phyloP scores from a whole-genome alignment of 352 stramenopile genomes.

The Pythium sukuiense region DNA sequence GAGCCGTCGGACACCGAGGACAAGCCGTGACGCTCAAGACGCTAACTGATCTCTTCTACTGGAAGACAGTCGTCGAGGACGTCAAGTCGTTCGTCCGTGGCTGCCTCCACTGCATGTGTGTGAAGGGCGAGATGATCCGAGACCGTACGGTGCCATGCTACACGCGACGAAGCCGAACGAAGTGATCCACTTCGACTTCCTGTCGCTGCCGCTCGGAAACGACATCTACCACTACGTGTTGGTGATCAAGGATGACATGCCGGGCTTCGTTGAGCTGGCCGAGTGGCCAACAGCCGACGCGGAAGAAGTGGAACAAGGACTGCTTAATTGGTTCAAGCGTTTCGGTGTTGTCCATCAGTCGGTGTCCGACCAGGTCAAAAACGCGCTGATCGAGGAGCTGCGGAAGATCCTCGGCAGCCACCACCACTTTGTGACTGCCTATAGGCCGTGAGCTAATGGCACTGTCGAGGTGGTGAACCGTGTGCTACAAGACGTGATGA shows the following conservation, averaged over 20 bases:
- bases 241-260: slow-evolving; percentile 35
- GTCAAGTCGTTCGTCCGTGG: slow-evolving; percentile 17
- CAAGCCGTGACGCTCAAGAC: slow-evolving; percentile 18
- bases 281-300: slow-evolving; percentile 8
- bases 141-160: slow-evolving; percentile 26
- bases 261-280: slow-evolving; percentile 28
- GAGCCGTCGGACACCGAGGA: slow-evolving; percentile 11
- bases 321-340: too few species aligned
- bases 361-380: too few species aligned
- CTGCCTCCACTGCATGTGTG: slow-evolving; percentile 28
- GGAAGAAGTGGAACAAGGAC: too few species aligned
- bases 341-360: too few species aligned
- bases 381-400: too few species aligned
- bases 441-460: too few species aligned
- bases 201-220: slow-evolving; percentile 20
- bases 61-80: slow-evolving; percentile 13
- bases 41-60: slow-evolving; percentile 20
- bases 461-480: too few species aligned
- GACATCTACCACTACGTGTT: slow-evolving; percentile 27
- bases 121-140: slow-evolving; percentile 13
- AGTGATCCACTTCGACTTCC: slow-evolving; percentile 38
- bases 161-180: slow-evolving; percentile 35
- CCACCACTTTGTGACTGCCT: too few species aligned
- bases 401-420: too few species aligned
- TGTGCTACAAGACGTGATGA: too few species aligned